A percentile compares a stretch with the other conserved stretches of the same genome.
Conservation (phyloP, 805 yeast species). For the Metschnikowia lunata region DNA sequence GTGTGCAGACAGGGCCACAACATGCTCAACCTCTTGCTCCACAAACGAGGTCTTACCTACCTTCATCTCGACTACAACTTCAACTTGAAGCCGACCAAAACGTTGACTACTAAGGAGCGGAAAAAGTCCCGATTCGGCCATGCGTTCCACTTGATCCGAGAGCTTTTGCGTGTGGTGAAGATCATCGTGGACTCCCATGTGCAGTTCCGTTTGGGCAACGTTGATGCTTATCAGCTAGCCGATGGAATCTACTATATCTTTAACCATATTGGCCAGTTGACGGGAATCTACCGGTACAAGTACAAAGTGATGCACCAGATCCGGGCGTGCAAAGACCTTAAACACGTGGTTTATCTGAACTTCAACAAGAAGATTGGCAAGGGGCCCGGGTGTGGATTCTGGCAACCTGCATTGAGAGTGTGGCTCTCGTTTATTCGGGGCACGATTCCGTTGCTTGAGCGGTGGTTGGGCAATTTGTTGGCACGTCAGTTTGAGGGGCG, state of each 20-base stretch:
- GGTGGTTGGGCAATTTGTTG: conserved; percentile 90
- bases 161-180: conserved; percentile 77
- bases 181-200: conserved; percentile 91
- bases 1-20: conserved; percentile 90
- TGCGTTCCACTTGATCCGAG: conserved; percentile 91
- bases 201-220: conserved; percentile 82
- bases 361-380: conserved; percentile 88
- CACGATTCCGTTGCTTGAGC: conserved; percentile 80
- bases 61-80: conserved; percentile 93
- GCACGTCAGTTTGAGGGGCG: conserved; percentile 97
- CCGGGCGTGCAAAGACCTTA: conserved; percentile 89
- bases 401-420: conserved; percentile 99
- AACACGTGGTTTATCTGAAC: conserved; percentile 82
- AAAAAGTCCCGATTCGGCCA: conserved; percentile 94
- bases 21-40: conserved; percentile 85
- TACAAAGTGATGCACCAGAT: conserved; percentile 98
- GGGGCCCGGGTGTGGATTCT: conserved; percentile 98
- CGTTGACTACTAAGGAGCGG: conserved; percentile 92
- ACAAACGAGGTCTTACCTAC: conserved; percentile 85
- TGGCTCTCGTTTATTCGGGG: conserved; percentile 94
- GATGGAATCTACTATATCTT: conserved; percentile 89
- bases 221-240: conserved; percentile 90
- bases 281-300: conserved; percentile 95
- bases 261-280: conserved; percentile 91
- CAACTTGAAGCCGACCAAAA: conserved; percentile 92